phyloP scores from a whole-genome alignment of 805 yeast genomes.

The Saccharomycopsis selenospora region DNA sequence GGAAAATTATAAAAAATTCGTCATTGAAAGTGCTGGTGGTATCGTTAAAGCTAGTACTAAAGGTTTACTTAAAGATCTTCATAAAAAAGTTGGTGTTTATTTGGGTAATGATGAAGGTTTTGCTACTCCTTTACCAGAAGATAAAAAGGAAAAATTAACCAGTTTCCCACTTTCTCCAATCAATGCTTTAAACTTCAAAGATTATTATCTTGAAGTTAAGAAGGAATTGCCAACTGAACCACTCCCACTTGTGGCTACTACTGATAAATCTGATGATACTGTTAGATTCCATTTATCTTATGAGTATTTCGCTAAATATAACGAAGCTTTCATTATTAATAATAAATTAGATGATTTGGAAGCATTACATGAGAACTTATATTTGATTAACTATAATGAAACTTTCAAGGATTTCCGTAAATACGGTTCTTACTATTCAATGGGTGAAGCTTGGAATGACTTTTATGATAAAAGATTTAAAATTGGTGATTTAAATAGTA shows the following conservation, averaged over 20 bases:
- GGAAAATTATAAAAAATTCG: constrained; percentile 56
- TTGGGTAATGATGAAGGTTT: constrained; percentile 83
- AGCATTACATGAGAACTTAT: constrained; percentile 32
- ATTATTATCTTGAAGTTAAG: not conserved
- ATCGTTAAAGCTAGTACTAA: constrained; percentile 66
- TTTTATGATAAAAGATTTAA: constrained; percentile 5
- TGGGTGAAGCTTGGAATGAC: constrained; percentile 8
- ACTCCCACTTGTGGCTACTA: not conserved
- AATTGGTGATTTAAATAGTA: constrained; percentile 9
- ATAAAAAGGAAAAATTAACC: constrained; percentile 22
- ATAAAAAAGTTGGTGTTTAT: constrained; percentile 47
- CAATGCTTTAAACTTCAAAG: constrained; percentile 32
- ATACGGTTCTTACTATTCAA: constrained; percentile 41
- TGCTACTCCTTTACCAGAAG: constrained; percentile 44
- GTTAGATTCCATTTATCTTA: constrained; percentile 46
- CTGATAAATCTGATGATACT: not conserved
- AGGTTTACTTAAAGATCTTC: constrained; percentile 58
- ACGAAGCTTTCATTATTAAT: constrained; percentile 12
- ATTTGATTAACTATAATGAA: constrained; percentile 28
- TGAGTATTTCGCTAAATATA: constrained; percentile 39
- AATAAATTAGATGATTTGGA: constrained; percentile 38
- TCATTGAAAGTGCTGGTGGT: constrained; percentile 64
- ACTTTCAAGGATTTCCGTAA: constrained; percentile 57
- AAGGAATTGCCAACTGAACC: not conserved
- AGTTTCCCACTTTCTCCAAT: constrained; percentile 18